Evolutionary conservation across 305 asterid species (phyloP).

Genomic region (Stenogyne calaminthoides): DNA sequence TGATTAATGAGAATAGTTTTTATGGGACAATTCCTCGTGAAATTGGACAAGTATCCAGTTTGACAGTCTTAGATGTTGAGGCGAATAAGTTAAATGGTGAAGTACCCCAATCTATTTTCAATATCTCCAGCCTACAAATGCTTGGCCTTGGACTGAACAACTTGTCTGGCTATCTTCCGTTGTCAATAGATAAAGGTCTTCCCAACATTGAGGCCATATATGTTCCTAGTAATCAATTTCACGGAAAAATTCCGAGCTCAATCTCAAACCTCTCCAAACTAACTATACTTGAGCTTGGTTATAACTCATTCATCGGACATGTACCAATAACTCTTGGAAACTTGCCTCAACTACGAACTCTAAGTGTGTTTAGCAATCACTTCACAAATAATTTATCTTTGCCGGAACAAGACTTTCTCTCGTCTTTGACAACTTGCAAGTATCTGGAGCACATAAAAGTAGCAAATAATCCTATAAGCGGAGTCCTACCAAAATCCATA

Average conservation of each 20-base stretch:
- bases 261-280: constrained; percentile 22
- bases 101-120: constrained; percentile 17
- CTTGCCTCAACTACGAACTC: background rate
- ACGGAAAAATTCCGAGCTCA: constrained; percentile 28
- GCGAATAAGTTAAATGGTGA: constrained; percentile 9
- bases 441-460: background rate
- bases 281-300: background rate
- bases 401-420: background rate
- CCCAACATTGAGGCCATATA: background rate
- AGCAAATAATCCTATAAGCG: background rate
- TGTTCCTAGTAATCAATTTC: background rate
- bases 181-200: constrained; percentile 16
- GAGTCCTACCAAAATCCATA: constrained; percentile 28
- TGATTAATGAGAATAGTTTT: background rate
- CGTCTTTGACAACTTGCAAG: background rate
- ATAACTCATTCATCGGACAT: constrained; percentile 24
- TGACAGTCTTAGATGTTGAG: background rate
- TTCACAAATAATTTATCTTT: background rate
- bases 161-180: constrained; percentile 27
- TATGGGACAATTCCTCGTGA: constrained; percentile 27
- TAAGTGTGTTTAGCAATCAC: background rate
- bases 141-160: background rate
- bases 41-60: constrained; percentile 1
- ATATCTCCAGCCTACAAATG: constrained; percentile 8
- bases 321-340: constrained; percentile 32